Base-by-base conservation (phyloP, 345 rosid species). In the Lepidium aucheri region DNA sequence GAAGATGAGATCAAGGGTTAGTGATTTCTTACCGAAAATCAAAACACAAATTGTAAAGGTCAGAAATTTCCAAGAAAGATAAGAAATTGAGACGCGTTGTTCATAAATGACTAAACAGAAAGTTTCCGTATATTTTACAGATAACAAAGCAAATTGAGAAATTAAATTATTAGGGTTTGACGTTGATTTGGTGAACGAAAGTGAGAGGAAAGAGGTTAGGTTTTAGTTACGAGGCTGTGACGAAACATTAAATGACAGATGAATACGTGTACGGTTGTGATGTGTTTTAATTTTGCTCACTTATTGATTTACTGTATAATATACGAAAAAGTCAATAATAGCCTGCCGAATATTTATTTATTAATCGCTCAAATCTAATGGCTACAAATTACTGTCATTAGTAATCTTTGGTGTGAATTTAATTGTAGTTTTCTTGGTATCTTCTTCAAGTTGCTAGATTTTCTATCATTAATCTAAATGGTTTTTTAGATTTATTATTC, bases 151-250 rank as follows among this genome's bases (percentile, higher is more conserved):
- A 51, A 39, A 7, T 58, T 16, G 28, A 55, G 26, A 52, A 16
- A 65, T 1, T 7, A 30, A 17, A 28, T 0, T 8, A 40, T 53
- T 70, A 35, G 49, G 55, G 3, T 42, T 34, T 54, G 70, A 18
- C 69, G 69, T 55, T 64, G 65, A 72, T 72, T 72, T 63, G 66
- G 60, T 58, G 41, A 40, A 9, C 33, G 69, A 54, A 26, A 43
- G 50, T 4, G 57, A 49, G 5, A 43, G 54, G 57, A 10, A 1
- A 8, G 40, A 18, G 44, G 22, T 49, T 56, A 16, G 1, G 67
- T 65, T 57, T 50, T 26, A 1, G 67, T 65, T 51, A 73, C 76
- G 30, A 14, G 40, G 17, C 72, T 73, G 76, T 73, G 67, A 73
- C 43, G 17, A 9, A 49, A 35, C 18, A 9, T 18, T 14, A 72